Evolutionary conservation across 192 early-diverging fungal genomes (phyloP).

Genomic region (Coemansia aciculifera): DNA sequence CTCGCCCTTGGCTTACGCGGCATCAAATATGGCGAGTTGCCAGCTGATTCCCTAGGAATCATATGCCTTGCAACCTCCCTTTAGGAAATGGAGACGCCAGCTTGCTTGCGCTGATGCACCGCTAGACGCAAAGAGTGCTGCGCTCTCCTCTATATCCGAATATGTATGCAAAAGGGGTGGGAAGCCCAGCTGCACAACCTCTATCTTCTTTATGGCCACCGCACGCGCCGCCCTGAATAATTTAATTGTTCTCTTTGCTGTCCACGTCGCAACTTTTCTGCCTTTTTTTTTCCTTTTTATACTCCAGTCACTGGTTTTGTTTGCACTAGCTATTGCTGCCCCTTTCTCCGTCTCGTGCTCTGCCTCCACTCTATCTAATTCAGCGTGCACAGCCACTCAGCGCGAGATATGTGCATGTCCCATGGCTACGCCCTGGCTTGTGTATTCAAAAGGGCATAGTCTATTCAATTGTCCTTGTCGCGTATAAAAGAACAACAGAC

Average conservation of each 20-base stretch:
- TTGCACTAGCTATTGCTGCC: neutral
- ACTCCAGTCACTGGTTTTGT: neutral
- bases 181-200: neutral
- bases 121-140: neutral
- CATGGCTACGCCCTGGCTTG: neutral
- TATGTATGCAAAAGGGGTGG: constrained; percentile 1
- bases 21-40: neutral
- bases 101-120: neutral
- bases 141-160: neutral
- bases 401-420: neutral
- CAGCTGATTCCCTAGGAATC: constrained; percentile 7
- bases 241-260: neutral
- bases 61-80: neutral
- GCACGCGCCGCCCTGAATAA: neutral
- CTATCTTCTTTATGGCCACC: neutral
- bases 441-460: neutral
- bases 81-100: neutral
- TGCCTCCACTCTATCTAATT: neutral
- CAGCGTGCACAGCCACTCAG: neutral
- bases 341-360: neutral
- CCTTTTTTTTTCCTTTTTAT: neutral
- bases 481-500: neutral
- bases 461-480: neutral
- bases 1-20: neutral
- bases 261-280: neutral